Base-by-base conservation (phyloP, 345 rosid genomes). In the Lepidium africanum region DNA sequence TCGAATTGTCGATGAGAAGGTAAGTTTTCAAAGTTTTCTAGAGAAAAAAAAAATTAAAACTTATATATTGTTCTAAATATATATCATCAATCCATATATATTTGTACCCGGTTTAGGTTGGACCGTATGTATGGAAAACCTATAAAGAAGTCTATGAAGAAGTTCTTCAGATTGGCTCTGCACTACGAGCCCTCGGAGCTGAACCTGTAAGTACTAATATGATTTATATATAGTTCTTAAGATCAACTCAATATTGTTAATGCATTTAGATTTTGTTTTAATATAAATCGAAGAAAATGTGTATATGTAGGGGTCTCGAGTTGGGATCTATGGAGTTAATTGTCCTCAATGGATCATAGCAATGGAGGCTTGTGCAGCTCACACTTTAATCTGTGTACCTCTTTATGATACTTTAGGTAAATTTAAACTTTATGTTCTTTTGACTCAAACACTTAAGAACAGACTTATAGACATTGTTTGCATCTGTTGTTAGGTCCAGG, bases 321-420 rank as follows among this genome's bases (percentile, higher is more conserved):
- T 94, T 70, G 99, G 99, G 38, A 82, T 94, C 32, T 94, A 88
- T 55, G 99, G 99, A 76, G 79, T 86, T 27, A 94, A 94, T 76
- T 90, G 99, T 72, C 99, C 97, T 5, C 87, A 94, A 47, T 94
- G 99, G 99, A 81, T 86, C 80, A 79, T 80, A 65, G 96, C 97
- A 19, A 94, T 94, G 99, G 95, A 94, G 95, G 97, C 97, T 72
- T 87, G 95, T 75, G 76, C 68, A 65, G 99, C 92, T 42, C 90
- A 85, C 64, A 84, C 89, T 76, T 81, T 88, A 62, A 71, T 88
- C 40, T 90, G 94, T 67, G 98, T 93, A 65, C 98, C 98, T 62
- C 92, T 93, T 40, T 93, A 93, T 77, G 98, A 94, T 71, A 90
- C 96, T 19, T 86, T 94, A 12, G 99, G 99, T 93, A 87, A 71